phyloP scores from a whole-genome alignment of 2,329 filamentous ascomycete genomes.

The Rutstroemia sp. region DNA sequence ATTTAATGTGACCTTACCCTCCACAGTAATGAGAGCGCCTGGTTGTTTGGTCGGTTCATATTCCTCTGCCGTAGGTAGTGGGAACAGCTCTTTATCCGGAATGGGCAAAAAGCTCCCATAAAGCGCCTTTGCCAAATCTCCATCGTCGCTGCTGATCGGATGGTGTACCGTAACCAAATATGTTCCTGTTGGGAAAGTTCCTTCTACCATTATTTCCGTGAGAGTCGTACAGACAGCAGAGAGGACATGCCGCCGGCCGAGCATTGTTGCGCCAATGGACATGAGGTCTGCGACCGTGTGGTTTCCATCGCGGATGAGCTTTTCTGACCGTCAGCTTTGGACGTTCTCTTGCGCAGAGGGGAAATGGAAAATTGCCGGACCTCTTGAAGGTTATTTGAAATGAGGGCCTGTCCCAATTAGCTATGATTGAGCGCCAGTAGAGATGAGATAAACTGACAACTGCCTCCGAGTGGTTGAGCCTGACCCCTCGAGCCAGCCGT shows the following conservation, averaged over 20 bases:
- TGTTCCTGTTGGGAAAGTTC: constrained; percentile 83
- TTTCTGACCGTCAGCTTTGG: constrained; percentile 11
- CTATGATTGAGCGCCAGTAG: not conserved
- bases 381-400: constrained; percentile 86
- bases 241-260: constrained; percentile 84
- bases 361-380: constrained; percentile 31
- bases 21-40: constrained; percentile 68
- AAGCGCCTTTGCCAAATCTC: constrained; percentile 75
- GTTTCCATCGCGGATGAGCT: constrained; percentile 91
- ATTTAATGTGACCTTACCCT: constrained; percentile 61
- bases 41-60: constrained; percentile 65
- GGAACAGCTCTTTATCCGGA: constrained; percentile 61
- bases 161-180: constrained; percentile 93
- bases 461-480: constrained; percentile 85
- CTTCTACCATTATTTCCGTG: constrained; percentile 83
- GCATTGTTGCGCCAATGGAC: constrained; percentile 82
- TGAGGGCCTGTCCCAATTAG: constrained; percentile 52
- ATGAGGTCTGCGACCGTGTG: constrained; percentile 92
- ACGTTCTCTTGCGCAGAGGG: not conserved
- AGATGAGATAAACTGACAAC: constrained; percentile 44
- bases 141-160: constrained; percentile 79
- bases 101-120: constrained; percentile 89
- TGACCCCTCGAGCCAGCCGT: constrained; percentile 78
- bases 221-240: constrained; percentile 75
- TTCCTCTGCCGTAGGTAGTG: constrained; percentile 52